Percentiles rank a stretch among this genome's conserved stretches.
Evolutionary conservation across 2,329 filamentous ascomycete genomes (phyloP).

Genomic region (Mycosphaerella sp.): DNA sequence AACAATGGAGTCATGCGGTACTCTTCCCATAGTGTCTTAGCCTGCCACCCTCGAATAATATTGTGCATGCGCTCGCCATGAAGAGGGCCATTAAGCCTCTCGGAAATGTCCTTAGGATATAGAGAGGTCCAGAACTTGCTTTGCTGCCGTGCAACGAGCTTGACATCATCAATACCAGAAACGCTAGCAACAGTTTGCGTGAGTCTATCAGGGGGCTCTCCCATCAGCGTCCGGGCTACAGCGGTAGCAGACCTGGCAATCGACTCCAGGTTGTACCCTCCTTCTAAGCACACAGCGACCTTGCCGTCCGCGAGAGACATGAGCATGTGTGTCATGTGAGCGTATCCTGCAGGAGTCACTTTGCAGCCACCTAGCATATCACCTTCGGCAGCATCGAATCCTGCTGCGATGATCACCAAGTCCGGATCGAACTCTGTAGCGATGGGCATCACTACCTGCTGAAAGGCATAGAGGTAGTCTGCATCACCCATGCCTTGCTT

Average conservation of each 20-base stretch:
- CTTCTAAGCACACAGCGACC: slow-evolving; percentile 86
- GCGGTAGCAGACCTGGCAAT: slow-evolving; percentile 90
- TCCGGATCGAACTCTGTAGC: slow-evolving; percentile 90
- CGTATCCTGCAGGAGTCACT: slow-evolving; percentile 84
- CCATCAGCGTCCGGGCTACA: slow-evolving; percentile 89
- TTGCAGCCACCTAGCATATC: slow-evolving; percentile 91
- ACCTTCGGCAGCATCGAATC: slow-evolving; percentile 91
- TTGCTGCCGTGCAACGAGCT: slow-evolving; percentile 54
- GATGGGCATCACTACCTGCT: slow-evolving; percentile 93
- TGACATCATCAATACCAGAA: slow-evolving; percentile 51
- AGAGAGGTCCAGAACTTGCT: slow-evolving; percentile 80
- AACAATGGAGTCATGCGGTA: slow-evolving; percentile 74
- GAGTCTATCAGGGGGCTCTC: slow-evolving; percentile 71
- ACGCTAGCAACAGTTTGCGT: slow-evolving; percentile 44
- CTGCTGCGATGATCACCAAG: slow-evolving; percentile 88
- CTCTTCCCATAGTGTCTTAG: slow-evolving; percentile 62
- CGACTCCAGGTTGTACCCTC: slow-evolving; percentile 87
- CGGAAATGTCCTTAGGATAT: slow-evolving; percentile 54
- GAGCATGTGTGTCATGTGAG: slow-evolving; percentile 98
- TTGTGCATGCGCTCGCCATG: slow-evolving; percentile 65
- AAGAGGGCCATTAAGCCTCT: slow-evolving; percentile 28
- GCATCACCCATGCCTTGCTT: slow-evolving; percentile 80
- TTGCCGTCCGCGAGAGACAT: slow-evolving; percentile 91
- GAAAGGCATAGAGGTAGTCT: slow-evolving; percentile 94
- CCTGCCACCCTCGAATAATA: slow-evolving; percentile 71